phyloP scores from a whole-genome alignment of 2,329 filamentous ascomycete genomes.

The Thelonectria olida region DNA sequence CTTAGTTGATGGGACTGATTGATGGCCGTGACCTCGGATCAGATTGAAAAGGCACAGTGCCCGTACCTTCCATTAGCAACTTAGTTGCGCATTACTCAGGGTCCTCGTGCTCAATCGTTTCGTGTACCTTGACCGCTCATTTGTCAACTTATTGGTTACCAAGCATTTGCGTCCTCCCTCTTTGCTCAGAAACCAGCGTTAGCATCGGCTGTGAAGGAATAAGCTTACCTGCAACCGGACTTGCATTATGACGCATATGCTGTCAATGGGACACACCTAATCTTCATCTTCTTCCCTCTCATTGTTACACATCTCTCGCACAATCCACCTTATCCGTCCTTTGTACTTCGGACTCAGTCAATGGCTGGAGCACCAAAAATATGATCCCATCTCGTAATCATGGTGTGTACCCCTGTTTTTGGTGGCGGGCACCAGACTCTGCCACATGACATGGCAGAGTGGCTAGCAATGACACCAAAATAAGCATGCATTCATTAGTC shows the following conservation, averaged over 20 bases:
- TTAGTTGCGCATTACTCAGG: background rate
- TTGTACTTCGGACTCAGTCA: too few relatives aligned
- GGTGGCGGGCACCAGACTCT: background rate
- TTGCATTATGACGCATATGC: too few relatives aligned
- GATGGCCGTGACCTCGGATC: too few relatives aligned
- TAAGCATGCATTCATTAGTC: background rate
- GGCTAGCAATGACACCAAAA: slow-evolving; percentile 6
- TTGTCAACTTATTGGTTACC: slow-evolving; percentile 6
- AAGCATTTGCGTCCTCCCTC: background rate
- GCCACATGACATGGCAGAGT: slow-evolving; percentile 4
- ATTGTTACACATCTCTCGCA: too few relatives aligned
- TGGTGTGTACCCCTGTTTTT: background rate
- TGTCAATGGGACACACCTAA: too few relatives aligned
- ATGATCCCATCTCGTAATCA: background rate
- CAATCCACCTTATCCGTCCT: too few relatives aligned
- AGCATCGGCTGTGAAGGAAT: background rate
- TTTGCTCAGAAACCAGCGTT: background rate
- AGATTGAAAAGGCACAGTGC: background rate
- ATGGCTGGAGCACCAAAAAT: too few relatives aligned
- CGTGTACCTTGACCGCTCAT: slow-evolving; percentile 16
- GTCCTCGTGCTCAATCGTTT: background rate
- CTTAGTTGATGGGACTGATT: too few relatives aligned
- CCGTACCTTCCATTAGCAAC: too few relatives aligned
- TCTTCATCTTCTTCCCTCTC: too few relatives aligned
- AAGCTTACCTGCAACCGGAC: too few relatives aligned